Conservation (phyloP, 805 yeast genomes). For the Wilhelminamyces savonicus region DNA sequence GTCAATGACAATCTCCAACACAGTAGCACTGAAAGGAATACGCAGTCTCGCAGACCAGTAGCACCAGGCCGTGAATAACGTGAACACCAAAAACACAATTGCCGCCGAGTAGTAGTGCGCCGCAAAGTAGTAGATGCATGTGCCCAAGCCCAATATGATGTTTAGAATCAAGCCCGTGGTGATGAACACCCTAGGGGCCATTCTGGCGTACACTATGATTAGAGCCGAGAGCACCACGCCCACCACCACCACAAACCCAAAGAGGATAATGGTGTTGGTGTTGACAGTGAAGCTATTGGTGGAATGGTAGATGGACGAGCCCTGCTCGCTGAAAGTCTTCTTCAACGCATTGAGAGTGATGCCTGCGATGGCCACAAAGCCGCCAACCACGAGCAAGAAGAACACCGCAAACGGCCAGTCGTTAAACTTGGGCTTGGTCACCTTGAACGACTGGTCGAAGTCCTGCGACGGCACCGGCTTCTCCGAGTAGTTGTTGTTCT, state of each 20-base stretch:
- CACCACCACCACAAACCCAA: conserved; percentile 58
- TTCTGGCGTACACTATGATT: conserved; percentile 56
- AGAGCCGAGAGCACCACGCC: conserved; percentile 51
- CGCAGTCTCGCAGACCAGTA: conserved; percentile 68
- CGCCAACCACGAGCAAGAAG: conserved; percentile 41
- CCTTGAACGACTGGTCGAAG: conserved; percentile 65
- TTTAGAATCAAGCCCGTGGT: conserved; percentile 62
- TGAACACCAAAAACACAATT: conserved; percentile 62
- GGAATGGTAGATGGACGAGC: conserved; percentile 55
- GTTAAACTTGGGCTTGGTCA: conserved; percentile 56
- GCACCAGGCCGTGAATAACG: conserved; percentile 57
- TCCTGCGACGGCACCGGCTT: conserved; percentile 27
- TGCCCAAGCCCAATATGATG: conserved; percentile 62
- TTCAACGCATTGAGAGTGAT: conserved; percentile 63
- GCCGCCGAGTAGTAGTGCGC: conserved; percentile 75
- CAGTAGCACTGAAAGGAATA: conserved; percentile 70
- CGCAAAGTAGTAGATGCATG: conserved; percentile 68
- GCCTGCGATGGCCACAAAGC: conserved; percentile 66
- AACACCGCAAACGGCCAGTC: conserved; percentile 69
- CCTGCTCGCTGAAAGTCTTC: conserved; percentile 47
- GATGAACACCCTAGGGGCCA: conserved; percentile 63
- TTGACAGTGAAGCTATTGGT: conserved; percentile 56
- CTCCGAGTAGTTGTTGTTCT: conserved; percentile 15
- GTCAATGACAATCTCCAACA: conserved; percentile 65
- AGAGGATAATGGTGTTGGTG: conserved; percentile 67